Percentiles rank a stretch among this genome's conserved stretches.
These are phyloP conservation scores for Mitragyna speciosa DNA, from an alignment of 257 asterid genomes.

Conservation along the genomic window DNA sequence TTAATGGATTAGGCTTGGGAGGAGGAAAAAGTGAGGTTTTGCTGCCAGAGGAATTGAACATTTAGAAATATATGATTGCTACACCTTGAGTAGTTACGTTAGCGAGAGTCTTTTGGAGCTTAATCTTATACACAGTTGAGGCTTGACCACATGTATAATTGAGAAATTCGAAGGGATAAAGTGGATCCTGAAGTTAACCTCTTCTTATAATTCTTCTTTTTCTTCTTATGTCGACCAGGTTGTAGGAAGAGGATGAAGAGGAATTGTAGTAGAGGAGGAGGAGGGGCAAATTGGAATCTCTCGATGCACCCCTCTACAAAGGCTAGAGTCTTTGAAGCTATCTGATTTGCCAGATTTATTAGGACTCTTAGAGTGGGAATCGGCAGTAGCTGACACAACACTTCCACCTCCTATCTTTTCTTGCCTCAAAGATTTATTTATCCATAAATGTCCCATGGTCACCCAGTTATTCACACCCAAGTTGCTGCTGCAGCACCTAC, in stretches of 20 bases:
- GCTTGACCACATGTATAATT: no score
- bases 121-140: no score
- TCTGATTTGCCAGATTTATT: no score
- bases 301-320: conserved; percentile 2
- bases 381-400: background rate
- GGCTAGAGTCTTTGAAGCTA: conserved; percentile 7
- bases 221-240: no score
- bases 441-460: background rate
- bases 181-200: no score
- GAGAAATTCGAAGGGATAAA: no score
- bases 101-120: no score
- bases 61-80: background rate
- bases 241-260: no score
- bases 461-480: conserved; percentile 4
- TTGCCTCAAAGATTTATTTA: conserved; percentile 6
- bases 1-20: background rate
- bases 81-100: no score
- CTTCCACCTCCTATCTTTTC: conserved; percentile 14
- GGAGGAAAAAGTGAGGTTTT: background rate
- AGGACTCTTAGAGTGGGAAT: no score
- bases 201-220: no score
- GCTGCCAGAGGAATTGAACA: conserved; percentile 17
- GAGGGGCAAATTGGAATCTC: background rate
- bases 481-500: conserved; percentile 6
- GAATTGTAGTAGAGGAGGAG: no score